Base-by-base conservation (phyloP, 192 early-diverging fungal genomes). In the Umbelopsis ramanniana region DNA sequence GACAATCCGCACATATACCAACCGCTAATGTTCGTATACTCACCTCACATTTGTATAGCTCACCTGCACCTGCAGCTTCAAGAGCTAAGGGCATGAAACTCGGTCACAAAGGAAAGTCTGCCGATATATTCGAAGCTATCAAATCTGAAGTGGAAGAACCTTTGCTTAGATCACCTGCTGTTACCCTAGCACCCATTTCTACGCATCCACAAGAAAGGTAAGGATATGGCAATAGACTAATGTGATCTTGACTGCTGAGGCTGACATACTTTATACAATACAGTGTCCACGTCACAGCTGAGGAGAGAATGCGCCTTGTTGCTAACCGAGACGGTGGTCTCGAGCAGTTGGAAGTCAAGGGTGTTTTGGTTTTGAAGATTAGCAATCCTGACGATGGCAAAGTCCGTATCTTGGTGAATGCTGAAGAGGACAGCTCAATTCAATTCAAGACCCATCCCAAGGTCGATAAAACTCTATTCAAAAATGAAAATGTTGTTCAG, bases 371-470 rank as follows among this genome's bases (percentile, higher is more conserved):
- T 38, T 83, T 99, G 15, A 86, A 89, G 70, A 88, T 99, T 35
- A 82, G 88, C 19, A 93, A 97, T 68, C 81, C 92, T 33, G 70
- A 75, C 35, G 81, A 78, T 46, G 81, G 87, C 45, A 86, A 82
- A 50, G 79, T 97, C 17, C 89, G 88, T 46, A 76, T 98, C 12
- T 70, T 81, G 3, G 74, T 99, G 15, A 66, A 75, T 15, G 84
- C 86, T 52, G 76, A 81, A 33, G 89, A 87, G 52, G 89, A 91
- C 54, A 73, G 83, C 43, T 83, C 77, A 73, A 85, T 95, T 47
- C 95, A 97, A 71, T 92, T 97, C 76, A 95, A 97, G 92, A 99
- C 97, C 12, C 97, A 99, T 76, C 97, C 97, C 22, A 94, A 99
- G 74, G 93, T 99, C 12, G 97, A 99, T 85, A 99, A 97, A 81